phyloP scores from a whole-genome alignment of 1,284 basidiomycete genomes.

The Naganishia liquefaciens region DNA sequence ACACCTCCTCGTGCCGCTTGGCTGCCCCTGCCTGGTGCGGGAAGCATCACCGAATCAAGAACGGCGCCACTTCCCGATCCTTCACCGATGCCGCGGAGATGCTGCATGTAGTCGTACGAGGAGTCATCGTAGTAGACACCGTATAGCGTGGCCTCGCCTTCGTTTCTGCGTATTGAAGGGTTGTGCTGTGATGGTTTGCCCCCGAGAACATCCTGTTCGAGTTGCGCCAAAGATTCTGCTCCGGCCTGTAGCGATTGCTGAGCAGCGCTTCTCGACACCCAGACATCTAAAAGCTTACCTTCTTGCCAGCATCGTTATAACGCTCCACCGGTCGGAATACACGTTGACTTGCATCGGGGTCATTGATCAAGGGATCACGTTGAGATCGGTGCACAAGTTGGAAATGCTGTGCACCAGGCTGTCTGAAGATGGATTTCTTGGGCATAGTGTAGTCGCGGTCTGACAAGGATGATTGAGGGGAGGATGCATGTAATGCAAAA shows the following conservation, averaged over 20 bases:
- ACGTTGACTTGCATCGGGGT: conserved; percentile 82
- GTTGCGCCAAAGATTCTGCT: conserved; percentile 59
- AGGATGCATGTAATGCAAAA: conserved; percentile 15
- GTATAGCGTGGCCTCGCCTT: conserved; percentile 85
- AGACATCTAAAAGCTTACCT: conserved; percentile 26
- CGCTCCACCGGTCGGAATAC: conserved; percentile 82
- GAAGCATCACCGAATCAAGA: conserved; percentile 60
- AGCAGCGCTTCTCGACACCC: neutral
- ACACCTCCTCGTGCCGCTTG: conserved; percentile 27
- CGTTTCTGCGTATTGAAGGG: conserved; percentile 49
- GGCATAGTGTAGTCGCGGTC: conserved; percentile 22
- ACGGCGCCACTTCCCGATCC: conserved; percentile 59
- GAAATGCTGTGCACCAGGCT: conserved; percentile 85
- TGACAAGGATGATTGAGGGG: neutral
- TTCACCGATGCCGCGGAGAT: conserved; percentile 78
- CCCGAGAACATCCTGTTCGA: conserved; percentile 59
- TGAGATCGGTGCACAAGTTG: conserved; percentile 97
- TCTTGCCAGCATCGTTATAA: conserved; percentile 65
- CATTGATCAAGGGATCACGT: conserved; percentile 91
- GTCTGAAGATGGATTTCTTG: conserved; percentile 75
- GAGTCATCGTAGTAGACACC: conserved; percentile 96
- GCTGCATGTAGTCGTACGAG: conserved; percentile 99
- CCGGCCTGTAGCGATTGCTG: conserved; percentile 1
- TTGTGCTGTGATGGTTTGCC: conserved; percentile 35
- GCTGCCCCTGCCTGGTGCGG: conserved; percentile 63